Percentiles rank a stretch among this genome's conserved stretches.
These are phyloP conservation scores for Candida oleophila DNA, from an alignment of 805 yeast species.

Conservation along the genomic window DNA sequence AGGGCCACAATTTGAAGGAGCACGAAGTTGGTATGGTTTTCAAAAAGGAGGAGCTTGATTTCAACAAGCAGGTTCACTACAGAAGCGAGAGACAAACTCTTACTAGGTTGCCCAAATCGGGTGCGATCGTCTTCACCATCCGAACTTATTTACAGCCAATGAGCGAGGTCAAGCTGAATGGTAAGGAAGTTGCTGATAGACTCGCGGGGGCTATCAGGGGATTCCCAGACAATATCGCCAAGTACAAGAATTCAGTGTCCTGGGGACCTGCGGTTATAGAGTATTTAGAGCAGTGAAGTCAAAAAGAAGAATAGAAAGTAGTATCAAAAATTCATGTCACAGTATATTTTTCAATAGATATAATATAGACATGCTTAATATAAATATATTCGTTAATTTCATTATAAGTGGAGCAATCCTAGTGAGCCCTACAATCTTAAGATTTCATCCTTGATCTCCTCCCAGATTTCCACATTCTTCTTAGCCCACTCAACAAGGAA, in stretches of 20 bases:
- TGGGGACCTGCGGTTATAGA: slow-evolving; percentile 70
- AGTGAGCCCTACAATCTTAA: slow-evolving; percentile 16
- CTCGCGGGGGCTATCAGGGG: slow-evolving; percentile 63
- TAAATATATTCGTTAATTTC: neutral
- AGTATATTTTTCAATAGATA: too few species aligned
- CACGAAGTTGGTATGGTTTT: slow-evolving; percentile 24
- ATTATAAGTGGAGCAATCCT: neutral
- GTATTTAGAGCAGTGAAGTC: slow-evolving; percentile 14
- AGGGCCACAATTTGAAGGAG: slow-evolving; percentile 35
- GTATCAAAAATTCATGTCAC: neutral
- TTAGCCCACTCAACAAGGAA: slow-evolving; percentile 65
- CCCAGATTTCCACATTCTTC: slow-evolving; percentile 67
- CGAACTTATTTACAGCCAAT: slow-evolving; percentile 40
- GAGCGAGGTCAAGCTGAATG: slow-evolving; percentile 28
- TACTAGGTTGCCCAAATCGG: slow-evolving; percentile 36
- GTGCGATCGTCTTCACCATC: slow-evolving; percentile 41
- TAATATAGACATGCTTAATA: too few species aligned
- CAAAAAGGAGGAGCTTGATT: slow-evolving; percentile 32
- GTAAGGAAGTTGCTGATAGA: slow-evolving; percentile 43
- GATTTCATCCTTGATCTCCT: slow-evolving; percentile 51
- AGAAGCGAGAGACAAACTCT: slow-evolving; percentile 43
- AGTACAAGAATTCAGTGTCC: slow-evolving; percentile 59
- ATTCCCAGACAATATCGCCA: slow-evolving; percentile 55
- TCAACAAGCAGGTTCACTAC: slow-evolving; percentile 38
- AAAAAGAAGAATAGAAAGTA: neutral